Evolutionary conservation across 2,329 filamentous ascomycete genomes (phyloP).

Genomic region (Tricladium varicosporioides): DNA sequence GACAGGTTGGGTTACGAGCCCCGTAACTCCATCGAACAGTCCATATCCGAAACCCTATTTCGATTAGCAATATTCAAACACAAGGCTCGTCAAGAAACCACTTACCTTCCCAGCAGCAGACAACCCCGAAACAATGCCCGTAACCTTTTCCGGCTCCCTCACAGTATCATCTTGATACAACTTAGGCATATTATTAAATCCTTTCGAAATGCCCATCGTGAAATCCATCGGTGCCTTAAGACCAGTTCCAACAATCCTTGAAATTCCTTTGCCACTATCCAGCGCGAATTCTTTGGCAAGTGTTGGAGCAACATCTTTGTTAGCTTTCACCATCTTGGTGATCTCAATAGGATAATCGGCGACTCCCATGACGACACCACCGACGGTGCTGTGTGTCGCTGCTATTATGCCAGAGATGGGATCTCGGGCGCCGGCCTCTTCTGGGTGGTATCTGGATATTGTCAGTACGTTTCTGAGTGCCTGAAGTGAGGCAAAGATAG

Average conservation of each 20-base stretch:
- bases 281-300: no score
- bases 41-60: constrained; percentile 48
- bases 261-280: no score
- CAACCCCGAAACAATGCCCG: constrained; percentile 59
- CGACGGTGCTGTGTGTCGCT: constrained; percentile 14
- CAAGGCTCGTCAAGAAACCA: no score
- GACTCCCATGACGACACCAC: constrained; percentile 17
- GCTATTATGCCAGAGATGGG: constrained; percentile 19
- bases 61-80: no score
- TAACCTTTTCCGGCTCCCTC: constrained; percentile 50
- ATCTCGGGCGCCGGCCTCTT: constrained; percentile 10
- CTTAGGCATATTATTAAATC: constrained; percentile 81
- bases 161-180: constrained; percentile 80
- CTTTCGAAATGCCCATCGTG: constrained; percentile 62
- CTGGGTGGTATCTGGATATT: not conserved
- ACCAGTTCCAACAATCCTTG: no score
- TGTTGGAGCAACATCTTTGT: no score
- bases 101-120: constrained; percentile 54
- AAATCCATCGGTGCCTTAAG: not conserved
- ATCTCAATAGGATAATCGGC: constrained; percentile 19
- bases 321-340: no score
- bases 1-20: constrained; percentile 56
- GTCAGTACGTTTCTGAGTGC: not conserved
- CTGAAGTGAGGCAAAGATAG: not conserved
- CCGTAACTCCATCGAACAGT: constrained; percentile 61